phyloP scores from a whole-genome alignment of 176 grass and related monocot species.

The Oryza coarctata region DNA sequence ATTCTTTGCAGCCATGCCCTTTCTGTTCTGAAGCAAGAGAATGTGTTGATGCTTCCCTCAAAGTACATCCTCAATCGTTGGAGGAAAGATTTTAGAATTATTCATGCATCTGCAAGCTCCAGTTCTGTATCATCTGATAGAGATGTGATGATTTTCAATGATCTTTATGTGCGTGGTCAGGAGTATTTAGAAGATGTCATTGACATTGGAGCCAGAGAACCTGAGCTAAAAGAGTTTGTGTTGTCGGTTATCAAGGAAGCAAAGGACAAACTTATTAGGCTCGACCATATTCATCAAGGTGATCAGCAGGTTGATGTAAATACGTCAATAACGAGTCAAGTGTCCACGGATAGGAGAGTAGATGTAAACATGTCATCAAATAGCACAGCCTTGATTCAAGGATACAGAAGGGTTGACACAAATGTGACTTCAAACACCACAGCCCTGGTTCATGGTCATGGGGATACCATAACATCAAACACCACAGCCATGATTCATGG shows the following conservation, averaged over 20 bases:
- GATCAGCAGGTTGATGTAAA: conserved; percentile 57
- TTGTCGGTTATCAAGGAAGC: conserved; percentile 74
- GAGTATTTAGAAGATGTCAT: conserved; percentile 73
- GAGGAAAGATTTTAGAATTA: conserved; percentile 87
- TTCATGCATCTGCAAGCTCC: conserved; percentile 40
- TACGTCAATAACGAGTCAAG: conserved; percentile 40
- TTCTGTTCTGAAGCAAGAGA: conserved; percentile 81
- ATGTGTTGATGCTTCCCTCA: conserved; percentile 67
- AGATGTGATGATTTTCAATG: conserved; percentile 55
- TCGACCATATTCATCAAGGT: conserved; percentile 29
- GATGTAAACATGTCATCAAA: conserved; percentile 57
- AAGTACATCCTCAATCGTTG: conserved; percentile 84
- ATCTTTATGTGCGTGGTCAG: conserved; percentile 57
- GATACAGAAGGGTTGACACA: conserved; percentile 39
- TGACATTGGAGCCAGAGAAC: conserved; percentile 74
- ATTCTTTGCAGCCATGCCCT: conserved; percentile 92
- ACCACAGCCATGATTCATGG: conserved; percentile 30
- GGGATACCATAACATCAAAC: conserved; percentile 38
- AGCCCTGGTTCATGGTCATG: conserved; percentile 43
- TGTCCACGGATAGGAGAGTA: conserved; percentile 38
- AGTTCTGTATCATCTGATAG: conserved; percentile 26
- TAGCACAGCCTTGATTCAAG: conserved; percentile 40
- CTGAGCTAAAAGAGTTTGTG: conserved; percentile 83
- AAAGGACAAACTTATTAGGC: conserved; percentile 58
- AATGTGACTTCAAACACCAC: conserved; percentile 33